These are phyloP conservation scores for Colletotrichum kahawae DNA, from an alignment of 2,329 filamentous ascomycete genomes.

Conservation along the genomic window DNA sequence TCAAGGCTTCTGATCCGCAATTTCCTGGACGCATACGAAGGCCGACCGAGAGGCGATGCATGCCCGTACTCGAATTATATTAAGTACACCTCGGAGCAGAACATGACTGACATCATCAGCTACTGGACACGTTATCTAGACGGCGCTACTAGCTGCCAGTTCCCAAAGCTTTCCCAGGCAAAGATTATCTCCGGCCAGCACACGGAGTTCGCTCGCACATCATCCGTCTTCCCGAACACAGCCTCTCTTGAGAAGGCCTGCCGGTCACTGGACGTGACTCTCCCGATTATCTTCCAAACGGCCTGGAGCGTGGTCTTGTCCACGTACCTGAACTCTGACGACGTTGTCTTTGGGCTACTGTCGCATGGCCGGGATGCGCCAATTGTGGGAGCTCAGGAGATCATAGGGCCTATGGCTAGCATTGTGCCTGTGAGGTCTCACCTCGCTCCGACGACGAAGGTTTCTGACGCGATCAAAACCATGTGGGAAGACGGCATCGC, in stretches of 20 bases:
- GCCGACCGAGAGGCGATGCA: not conserved
- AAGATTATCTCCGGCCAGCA: not conserved
- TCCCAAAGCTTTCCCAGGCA: not conserved
- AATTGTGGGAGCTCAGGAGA: constrained; percentile 52
- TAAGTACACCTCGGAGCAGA: not conserved
- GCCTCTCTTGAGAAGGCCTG: not conserved
- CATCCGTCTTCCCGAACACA: not conserved
- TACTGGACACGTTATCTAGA: not conserved
- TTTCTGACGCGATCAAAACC: not conserved
- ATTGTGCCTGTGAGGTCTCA: constrained; percentile 60
- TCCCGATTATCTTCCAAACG: constrained; percentile 78
- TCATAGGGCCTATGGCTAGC: constrained; percentile 65
- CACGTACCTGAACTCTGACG: constrained; percentile 75
- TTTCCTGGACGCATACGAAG: not conserved
- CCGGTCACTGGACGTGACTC: constrained; percentile 58
- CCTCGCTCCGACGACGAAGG: not conserved
- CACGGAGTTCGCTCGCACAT: not conserved
- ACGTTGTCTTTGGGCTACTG: constrained; percentile 76
- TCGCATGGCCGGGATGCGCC: constrained; percentile 59
- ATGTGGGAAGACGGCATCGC: not conserved
- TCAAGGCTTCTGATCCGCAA: not conserved
- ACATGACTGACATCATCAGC: not conserved
- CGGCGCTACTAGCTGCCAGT: not conserved
- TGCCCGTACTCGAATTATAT: not conserved
- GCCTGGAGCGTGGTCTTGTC: constrained; percentile 79